Evolutionary conservation across 495 filamentous ascomycete genomes (phyloP).

Genomic region (Haplographium delicatum): DNA sequence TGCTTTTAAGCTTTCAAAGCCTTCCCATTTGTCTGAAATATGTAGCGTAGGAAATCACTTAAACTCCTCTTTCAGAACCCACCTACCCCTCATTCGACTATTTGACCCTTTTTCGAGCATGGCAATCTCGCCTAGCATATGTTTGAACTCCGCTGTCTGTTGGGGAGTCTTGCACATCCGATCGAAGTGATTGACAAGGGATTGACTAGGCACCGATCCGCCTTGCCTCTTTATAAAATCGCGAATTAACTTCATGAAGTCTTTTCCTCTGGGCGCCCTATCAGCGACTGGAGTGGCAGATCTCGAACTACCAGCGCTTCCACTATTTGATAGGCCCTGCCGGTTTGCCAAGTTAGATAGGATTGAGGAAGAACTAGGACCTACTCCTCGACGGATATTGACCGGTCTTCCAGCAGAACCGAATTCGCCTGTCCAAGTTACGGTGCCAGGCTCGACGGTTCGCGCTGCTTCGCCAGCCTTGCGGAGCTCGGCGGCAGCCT

Average conservation of each 20-base stretch:
- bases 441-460: constrained; percentile 69
- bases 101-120: constrained; percentile 44
- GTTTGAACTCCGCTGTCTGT: constrained; percentile 43
- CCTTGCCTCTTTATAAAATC: constrained; percentile 67
- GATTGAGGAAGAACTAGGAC: constrained; percentile 49
- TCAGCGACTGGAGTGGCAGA: constrained; percentile 22
- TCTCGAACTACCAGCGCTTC: constrained; percentile 30
- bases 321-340: constrained; percentile 37
- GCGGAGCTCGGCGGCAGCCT: constrained; percentile 68
- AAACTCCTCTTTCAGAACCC: constrained; percentile 59
- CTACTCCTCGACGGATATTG: constrained; percentile 25
- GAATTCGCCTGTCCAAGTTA: constrained; percentile 88
- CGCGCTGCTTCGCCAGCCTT: constrained; percentile 67
- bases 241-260: constrained; percentile 70
- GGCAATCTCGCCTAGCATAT: constrained; percentile 45
- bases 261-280: constrained; percentile 29
- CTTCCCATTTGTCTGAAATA: no score
- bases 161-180: constrained; percentile 39
- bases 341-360: constrained; percentile 55
- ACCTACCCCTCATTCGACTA: constrained; percentile 50
- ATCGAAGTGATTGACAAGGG: constrained; percentile 72
- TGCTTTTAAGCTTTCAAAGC: no score
- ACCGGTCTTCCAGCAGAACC: constrained; percentile 62
- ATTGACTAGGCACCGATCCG: constrained; percentile 65
- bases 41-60: constrained; percentile 13